Conservation (phyloP, 352 stramenopile genomes). For the Phytophthora tubulina region DNA sequence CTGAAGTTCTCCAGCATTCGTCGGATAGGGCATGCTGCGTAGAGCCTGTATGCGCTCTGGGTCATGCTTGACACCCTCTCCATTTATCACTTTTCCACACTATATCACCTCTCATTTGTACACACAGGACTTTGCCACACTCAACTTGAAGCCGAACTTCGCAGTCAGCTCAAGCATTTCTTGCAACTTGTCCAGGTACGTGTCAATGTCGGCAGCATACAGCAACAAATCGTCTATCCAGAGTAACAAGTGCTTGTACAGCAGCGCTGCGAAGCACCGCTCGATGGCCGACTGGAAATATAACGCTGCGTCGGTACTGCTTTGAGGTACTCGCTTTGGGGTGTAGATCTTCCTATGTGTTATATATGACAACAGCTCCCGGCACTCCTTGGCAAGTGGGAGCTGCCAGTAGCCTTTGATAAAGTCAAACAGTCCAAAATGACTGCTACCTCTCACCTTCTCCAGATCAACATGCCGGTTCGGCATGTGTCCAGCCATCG, state of each 20-base stretch:
- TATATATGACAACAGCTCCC: conserved; percentile 43
- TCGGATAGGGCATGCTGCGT: background rate
- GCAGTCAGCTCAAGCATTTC: conserved; percentile 29
- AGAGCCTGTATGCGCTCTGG: conserved; percentile 5
- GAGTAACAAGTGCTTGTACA: conserved; percentile 37
- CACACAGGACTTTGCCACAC: conserved; percentile 25
- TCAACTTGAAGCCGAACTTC: conserved; percentile 38
- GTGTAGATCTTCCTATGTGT: conserved; percentile 36
- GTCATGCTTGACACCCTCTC: conserved; percentile 20
- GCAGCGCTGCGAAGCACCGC: background rate
- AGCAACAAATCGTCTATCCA: conserved; percentile 53
- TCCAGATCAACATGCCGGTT: conserved; percentile 15
- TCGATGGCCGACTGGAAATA: conserved; percentile 36
- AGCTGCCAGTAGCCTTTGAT: conserved; percentile 38
- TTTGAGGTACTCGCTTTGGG: conserved; percentile 38
- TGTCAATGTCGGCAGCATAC: conserved; percentile 33
- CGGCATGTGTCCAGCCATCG: conserved; percentile 15
- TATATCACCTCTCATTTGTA: conserved; percentile 32
- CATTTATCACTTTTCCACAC: conserved; percentile 33
- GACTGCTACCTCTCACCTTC: conserved; percentile 17
- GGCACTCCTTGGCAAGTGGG: conserved; percentile 24
- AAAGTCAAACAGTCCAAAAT: conserved; percentile 29
- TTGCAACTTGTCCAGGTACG: conserved; percentile 36
- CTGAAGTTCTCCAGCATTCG: conserved; percentile 6
- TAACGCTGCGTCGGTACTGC: conserved; percentile 15